These are phyloP conservation scores for Schizophyllum amplum DNA, from an alignment of 1,284 basidiomycete genomes.

Conservation along the genomic window DNA sequence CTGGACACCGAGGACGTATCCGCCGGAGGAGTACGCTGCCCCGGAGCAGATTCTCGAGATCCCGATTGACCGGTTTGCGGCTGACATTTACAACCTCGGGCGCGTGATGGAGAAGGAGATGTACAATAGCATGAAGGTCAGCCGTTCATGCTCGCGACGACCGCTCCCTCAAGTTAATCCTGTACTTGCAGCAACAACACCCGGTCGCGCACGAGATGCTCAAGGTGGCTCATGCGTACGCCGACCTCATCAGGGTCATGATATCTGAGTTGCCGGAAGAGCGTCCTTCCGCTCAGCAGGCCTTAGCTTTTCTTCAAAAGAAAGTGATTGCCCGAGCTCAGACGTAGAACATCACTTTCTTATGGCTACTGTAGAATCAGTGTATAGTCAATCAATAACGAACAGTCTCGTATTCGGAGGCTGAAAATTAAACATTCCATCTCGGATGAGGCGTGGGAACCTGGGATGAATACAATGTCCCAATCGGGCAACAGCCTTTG, in stretches of 20 bases:
- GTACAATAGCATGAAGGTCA: neutral
- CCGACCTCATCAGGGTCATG: neutral
- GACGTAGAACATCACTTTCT: too few relatives aligned
- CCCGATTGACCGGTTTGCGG: neutral
- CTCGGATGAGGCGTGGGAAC: neutral
- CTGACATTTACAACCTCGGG: neutral
- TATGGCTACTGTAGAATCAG: too few relatives aligned
- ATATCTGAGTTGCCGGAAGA: neutral
- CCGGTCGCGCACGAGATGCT: neutral
- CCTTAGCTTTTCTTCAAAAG: neutral
- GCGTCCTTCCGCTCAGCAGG: neutral
- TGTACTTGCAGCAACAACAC: neutral
- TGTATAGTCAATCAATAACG: too few relatives aligned
- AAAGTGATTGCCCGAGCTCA: too few relatives aligned
- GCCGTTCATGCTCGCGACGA: too few relatives aligned
- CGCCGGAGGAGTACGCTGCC: neutral
- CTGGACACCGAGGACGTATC: neutral
- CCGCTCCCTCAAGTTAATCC: too few relatives aligned
- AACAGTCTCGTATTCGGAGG: neutral
- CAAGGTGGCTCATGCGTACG: neutral
- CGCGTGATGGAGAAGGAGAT: neutral
- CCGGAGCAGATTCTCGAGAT: neutral
- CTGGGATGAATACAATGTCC: neutral
- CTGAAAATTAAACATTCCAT: too few relatives aligned
- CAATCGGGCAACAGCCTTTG: neutral